These are phyloP conservation scores for Eudorina sp. DNA, from an alignment of 139 green algal genomes.

Conservation along the genomic window DNA sequence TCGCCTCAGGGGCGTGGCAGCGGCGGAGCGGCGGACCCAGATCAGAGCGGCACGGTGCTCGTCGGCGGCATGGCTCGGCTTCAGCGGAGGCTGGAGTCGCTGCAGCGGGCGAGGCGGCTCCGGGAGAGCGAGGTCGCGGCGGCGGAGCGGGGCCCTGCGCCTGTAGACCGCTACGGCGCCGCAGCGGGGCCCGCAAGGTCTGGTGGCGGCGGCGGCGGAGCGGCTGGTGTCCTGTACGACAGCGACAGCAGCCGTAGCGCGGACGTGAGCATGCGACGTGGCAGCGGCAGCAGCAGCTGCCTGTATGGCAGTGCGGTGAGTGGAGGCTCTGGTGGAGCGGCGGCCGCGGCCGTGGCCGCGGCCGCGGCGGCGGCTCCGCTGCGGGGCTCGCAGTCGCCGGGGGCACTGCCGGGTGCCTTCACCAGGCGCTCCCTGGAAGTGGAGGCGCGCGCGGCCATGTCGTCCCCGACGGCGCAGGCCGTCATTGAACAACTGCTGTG, in stretches of 20 bases:
- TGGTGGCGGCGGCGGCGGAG: background rate
- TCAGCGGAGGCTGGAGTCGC: constrained; percentile 29
- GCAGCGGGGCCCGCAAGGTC: too few relatives aligned
- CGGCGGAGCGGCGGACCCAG: too few relatives aligned
- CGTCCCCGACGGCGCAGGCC: too few relatives aligned
- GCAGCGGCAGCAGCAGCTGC: background rate
- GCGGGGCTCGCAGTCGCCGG: background rate
- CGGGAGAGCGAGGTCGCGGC: background rate
- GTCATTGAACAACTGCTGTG: too few relatives aligned
- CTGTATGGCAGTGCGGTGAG: too few relatives aligned
- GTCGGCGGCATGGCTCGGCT: background rate
- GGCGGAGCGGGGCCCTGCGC: background rate
- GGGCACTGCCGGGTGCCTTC: background rate
- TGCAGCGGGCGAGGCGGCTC: background rate
- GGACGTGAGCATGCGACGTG: too few relatives aligned
- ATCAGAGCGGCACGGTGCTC: background rate
- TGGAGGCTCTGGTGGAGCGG: background rate
- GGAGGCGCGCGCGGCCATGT: too few relatives aligned
- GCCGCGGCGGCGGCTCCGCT: background rate
- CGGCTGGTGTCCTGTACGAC: background rate
- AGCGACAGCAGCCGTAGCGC: background rate
- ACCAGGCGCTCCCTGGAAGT: too few relatives aligned
- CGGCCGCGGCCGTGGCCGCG: background rate
- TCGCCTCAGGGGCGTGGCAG: too few relatives aligned
- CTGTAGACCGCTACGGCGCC: background rate